Evolutionary conservation across 305 asterid genomes (phyloP), one percentile per base, ranked within the genome.

Genomic region (Rubia tinctorum): DNA sequence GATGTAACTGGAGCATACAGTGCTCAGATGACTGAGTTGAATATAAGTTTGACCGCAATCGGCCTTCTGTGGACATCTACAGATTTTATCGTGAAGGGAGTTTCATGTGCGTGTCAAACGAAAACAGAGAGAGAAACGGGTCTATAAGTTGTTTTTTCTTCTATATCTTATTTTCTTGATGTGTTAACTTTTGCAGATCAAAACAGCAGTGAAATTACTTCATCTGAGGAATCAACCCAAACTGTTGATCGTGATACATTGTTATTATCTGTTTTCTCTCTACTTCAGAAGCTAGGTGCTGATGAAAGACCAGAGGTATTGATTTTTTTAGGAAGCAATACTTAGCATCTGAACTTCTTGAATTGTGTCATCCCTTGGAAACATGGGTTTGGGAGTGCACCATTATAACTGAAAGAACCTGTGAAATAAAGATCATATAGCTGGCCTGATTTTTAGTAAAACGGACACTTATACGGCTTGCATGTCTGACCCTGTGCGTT

Each of bases 221-320:
- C 81, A 71, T 72, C 68, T 76, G 86, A 45, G 70, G 76, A 77
- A 73, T 76, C 71, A 76, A 78, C 84, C 71, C 82, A 82, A 83
- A 75, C 83, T 69, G 87, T 84, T 82, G 89, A 88, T 71, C 82
- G 83, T 74, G 96, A 90, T 84, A 87, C 88, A 75, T 75, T 95
- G 89, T 89, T 95, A 45, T 84, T 90, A 80, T 89, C 97, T 71
- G 89, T 95, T 83, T 89, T 95, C 80, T 87, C 98, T 34, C 80
- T 90, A 80, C 95, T 92, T 78, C 95, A 95, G 79, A 87, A 86
- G 83, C 90, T 92, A 84, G 98, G 96, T 73, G 91, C 93, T 78
- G 99, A 92, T 78, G 99, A 87, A 76, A 89, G 99, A 79, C 98
- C 99, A 68, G 99, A 95, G 99, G 99, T 95, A 90, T 80, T 74